Evolutionary conservation across 768 basidiomycete genomes (phyloP).

Genomic region (Leccinum obscurum): DNA sequence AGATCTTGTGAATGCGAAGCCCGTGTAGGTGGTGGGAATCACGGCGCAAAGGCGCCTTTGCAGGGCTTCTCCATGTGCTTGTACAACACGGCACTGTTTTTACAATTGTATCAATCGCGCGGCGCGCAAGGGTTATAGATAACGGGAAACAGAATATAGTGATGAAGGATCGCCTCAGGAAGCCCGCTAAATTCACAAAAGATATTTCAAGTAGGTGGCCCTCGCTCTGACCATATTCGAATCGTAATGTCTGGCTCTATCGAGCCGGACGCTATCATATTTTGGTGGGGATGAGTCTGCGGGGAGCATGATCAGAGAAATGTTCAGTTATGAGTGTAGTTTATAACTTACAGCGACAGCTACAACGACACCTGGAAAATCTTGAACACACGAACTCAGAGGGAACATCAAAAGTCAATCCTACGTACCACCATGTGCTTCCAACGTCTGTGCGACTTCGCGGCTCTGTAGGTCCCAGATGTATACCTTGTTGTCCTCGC

Average conservation of each 20-base stretch:
- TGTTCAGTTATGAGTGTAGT: conserved; percentile 1
- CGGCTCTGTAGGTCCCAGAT: conserved; percentile 90
- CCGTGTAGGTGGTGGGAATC: conserved; percentile 33
- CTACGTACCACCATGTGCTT: conserved; percentile 67
- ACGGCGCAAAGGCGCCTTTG: background rate
- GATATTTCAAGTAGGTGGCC: conserved; percentile 9
- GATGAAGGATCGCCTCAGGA: conserved; percentile 3
- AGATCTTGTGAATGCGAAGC: conserved; percentile 65
- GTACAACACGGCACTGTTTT: conserved; percentile 7
- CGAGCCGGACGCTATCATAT: conserved; percentile 86
- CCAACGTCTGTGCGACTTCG: conserved; percentile 78
- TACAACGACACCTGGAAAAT: conserved; percentile 56
- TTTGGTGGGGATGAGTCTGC: conserved; percentile 82
- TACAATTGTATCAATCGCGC: conserved; percentile 10
- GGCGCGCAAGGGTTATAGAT: conserved; percentile 5
- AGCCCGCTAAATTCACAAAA: too few species aligned
- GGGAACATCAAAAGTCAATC: background rate
- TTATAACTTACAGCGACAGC: conserved; percentile 71
- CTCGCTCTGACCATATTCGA: conserved; percentile 75
- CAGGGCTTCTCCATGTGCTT: conserved; percentile 13
- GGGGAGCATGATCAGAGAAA: background rate
- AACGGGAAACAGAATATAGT: conserved; percentile 7
- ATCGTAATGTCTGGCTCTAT: conserved; percentile 83
- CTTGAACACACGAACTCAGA: background rate
- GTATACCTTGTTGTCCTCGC: conserved; percentile 87